Evolutionary conservation across 495 filamentous ascomycete species (phyloP).

Genomic region (Annulohypoxylon stygium): DNA sequence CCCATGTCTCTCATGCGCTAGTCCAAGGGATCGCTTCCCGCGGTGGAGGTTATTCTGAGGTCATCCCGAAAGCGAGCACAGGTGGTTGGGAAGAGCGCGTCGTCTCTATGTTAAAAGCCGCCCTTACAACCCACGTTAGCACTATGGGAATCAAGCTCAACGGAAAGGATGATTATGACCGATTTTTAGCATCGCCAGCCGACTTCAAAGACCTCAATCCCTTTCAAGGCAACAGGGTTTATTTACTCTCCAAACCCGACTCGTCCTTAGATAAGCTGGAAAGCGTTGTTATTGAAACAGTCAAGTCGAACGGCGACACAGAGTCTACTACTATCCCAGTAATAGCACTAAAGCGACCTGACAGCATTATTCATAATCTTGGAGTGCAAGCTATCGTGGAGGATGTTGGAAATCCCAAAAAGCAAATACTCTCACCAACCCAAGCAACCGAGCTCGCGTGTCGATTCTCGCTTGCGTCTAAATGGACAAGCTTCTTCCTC

Average conservation of each 20-base stretch:
- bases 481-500: constrained; percentile 20
- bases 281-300: background rate
- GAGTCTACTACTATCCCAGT: background rate
- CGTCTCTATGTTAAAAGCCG: constrained; percentile 10
- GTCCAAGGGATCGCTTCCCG: constrained; percentile 17
- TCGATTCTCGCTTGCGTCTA: constrained; percentile 10
- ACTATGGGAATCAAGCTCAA: background rate
- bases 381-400: constrained; percentile 3
- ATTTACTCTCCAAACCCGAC: constrained; percentile 1
- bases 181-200: constrained; percentile 7
- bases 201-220: background rate
- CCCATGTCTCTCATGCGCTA: constrained; percentile 10
- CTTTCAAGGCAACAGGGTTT: constrained; percentile 12
- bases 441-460: constrained; percentile 6
- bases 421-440: background rate
- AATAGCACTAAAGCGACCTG: background rate
- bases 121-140: background rate
- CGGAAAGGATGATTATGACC: background rate
- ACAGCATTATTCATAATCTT: constrained; percentile 9
- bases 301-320: background rate
- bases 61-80: constrained; percentile 13
- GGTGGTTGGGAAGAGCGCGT: constrained; percentile 17
- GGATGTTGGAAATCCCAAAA: background rate
- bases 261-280: background rate
- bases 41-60: constrained; percentile 11